These are phyloP conservation scores for Paraconiothyrium sp. DNA, from an alignment of 2,329 filamentous ascomycete genomes.

Conservation along the genomic window DNA sequence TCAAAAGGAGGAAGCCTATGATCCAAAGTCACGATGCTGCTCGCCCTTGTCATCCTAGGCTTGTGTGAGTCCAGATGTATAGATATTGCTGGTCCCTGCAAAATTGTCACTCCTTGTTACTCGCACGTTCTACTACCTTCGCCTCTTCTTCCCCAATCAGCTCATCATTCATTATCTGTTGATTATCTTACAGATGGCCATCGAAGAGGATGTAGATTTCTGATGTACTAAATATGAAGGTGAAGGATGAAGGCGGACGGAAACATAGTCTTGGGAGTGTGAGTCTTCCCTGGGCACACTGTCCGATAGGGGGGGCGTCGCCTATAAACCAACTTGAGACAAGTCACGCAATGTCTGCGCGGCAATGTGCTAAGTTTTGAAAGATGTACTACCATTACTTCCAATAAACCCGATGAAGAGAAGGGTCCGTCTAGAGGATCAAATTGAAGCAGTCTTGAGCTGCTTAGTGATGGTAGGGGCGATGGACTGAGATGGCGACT, in stretches of 20 bases:
- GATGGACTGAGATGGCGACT: not conserved
- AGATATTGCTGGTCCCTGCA: not conserved
- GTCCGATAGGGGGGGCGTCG: not conserved
- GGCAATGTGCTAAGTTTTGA: not conserved
- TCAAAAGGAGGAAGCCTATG: constrained; percentile 30
- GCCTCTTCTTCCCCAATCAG: too few relatives aligned
- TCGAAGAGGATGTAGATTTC: not conserved
- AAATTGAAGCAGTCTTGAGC: not conserved
- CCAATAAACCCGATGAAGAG: not conserved
- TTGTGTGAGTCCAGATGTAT: not conserved
- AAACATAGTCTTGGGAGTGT: not conserved
- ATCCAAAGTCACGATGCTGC: not conserved
- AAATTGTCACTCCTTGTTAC: too few relatives aligned
- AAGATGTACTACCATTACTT: not conserved
- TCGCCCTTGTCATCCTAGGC: not conserved
- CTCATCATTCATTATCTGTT: too few relatives aligned
- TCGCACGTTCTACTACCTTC: too few relatives aligned
- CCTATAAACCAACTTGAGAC: not conserved
- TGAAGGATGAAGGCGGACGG: not conserved
- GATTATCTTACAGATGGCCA: not conserved
- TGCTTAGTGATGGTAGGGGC: not conserved
- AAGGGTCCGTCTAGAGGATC: not conserved
- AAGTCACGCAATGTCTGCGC: not conserved
- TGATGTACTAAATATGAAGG: not conserved
- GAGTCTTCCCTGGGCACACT: not conserved